Base-by-base conservation (phyloP, 495 filamentous ascomycete genomes). In the Talaromyces wortmannii region DNA sequence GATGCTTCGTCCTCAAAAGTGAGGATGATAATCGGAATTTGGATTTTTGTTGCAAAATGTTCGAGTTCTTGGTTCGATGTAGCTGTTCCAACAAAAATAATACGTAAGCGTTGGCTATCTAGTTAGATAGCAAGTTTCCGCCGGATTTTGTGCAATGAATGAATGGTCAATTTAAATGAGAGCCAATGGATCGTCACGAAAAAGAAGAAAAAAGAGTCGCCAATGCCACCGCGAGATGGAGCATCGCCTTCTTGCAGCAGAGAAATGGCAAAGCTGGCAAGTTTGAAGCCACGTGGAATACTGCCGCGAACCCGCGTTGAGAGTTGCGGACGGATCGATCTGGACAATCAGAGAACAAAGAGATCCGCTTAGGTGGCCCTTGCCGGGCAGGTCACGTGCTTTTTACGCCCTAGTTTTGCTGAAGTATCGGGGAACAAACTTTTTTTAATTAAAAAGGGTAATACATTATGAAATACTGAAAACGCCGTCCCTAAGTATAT, bases 361-460 rank as follows among this genome's bases (percentile, higher is more conserved):
- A 23, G 45, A 30, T 16, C 45, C 16, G 43, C 42, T 53, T 53
- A 53, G 52, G 52, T 53, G 52, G 52, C 52, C 52, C 36, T 53
- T 45, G 31, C 52, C 45, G 40, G 36, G 40, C 52, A 53, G 23
- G 36, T 40, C 36, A 40, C 36, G 36, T 40, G 36, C 8, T 40
- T 10, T 40, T 2, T 40, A 40, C 36, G 13, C 36, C 36, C 36
- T 40, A 40, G 23, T 23, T 23, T 23, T 23, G 23, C 23, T 23
- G 23, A 23, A 4, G 4, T 23, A 23, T 4, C 23, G 23, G 23
- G 23, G 23, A 23, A 4, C 4, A 23, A 23, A 23, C 1, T 23
- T 23, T n/a, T n/a, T n/a, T n/a, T n/a, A n/a, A n/a, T n/a, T n/a
- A 40, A 40, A 10, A 40, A 13, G 5, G 5, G 13, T 13, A 40